Conservation (phyloP, 805 yeast species). For the Wilhelminamyces savonicus region DNA sequence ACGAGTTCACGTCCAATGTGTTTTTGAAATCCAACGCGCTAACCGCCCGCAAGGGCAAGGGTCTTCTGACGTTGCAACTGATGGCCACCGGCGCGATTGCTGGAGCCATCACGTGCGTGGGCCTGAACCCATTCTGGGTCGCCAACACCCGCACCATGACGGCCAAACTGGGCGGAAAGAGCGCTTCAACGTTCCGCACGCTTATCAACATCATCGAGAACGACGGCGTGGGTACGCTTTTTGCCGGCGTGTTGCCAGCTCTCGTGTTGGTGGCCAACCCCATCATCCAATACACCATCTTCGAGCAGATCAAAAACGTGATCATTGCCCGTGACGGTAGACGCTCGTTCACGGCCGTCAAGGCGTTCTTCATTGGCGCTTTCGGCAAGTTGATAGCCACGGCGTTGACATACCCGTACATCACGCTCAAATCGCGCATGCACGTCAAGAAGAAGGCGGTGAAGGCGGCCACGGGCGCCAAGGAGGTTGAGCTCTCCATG, state of each 20-base stretch:
- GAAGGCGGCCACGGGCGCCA: constrained; percentile 7
- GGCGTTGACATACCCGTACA: constrained; percentile 81
- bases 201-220: constrained; percentile 55
- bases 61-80: constrained; percentile 58
- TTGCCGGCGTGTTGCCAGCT: constrained; percentile 86
- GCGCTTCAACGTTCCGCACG: constrained; percentile 44
- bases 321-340: constrained; percentile 50
- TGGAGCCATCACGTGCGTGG: constrained; percentile 75
- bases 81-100: constrained; percentile 79
- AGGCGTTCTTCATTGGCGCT: constrained; percentile 86
- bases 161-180: constrained; percentile 20
- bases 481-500: constrained; percentile 33
- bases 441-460: constrained; percentile 49
- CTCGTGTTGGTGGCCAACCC: constrained; percentile 82
- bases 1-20: constrained; percentile 58
- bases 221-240: constrained; percentile 68
- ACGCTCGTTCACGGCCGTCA: constrained; percentile 52
- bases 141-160: constrained; percentile 89
- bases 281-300: constrained; percentile 84
- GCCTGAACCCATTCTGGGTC: constrained; percentile 91
- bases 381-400: constrained; percentile 89
- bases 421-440: constrained; percentile 84
- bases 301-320: constrained; percentile 74
- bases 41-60: constrained; percentile 21
- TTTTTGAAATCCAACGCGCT: constrained; percentile 29